These are phyloP conservation scores for Aspergillus tamarii DNA, from an alignment of 2,329 filamentous ascomycete genomes.

Conservation along the genomic window DNA sequence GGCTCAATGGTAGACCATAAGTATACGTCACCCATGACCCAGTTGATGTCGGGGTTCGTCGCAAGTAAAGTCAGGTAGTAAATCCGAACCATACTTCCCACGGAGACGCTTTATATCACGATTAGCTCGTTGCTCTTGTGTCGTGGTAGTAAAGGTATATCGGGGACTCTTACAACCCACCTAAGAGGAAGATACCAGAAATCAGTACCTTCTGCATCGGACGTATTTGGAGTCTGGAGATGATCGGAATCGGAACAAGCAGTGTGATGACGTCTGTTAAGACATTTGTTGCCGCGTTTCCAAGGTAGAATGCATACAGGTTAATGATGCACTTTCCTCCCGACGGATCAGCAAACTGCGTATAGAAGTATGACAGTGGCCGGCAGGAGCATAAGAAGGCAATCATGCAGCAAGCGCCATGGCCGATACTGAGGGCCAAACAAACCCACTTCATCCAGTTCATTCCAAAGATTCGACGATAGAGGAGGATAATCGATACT, in stretches of 20 bases:
- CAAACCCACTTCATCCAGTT: neutral
- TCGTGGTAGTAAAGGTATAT: neutral
- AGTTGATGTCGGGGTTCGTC: neutral
- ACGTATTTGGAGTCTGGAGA: neutral
- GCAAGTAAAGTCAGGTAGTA: neutral
- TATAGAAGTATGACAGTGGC: neutral
- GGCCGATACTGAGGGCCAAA: neutral
- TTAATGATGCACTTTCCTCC: neutral
- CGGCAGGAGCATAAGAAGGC: neutral
- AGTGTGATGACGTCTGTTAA: neutral
- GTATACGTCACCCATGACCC: neutral
- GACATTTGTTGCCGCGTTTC: neutral
- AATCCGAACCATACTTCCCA: neutral
- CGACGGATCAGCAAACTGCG: neutral
- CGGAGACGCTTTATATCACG: neutral
- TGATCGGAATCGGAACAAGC: neutral
- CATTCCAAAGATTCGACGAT: constrained; percentile 4
- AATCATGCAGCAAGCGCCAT: neutral
- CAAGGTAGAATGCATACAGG: neutral
- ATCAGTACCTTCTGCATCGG: neutral
- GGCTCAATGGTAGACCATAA: neutral
- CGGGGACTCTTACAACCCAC: neutral
- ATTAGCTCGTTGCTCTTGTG: neutral
- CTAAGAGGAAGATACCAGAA: constrained; percentile 1
- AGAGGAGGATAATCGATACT: constrained; percentile 3